These are phyloP conservation scores for Fusarium ramigenum DNA, from an alignment of 2,329 filamentous ascomycete genomes.

Conservation along the genomic window DNA sequence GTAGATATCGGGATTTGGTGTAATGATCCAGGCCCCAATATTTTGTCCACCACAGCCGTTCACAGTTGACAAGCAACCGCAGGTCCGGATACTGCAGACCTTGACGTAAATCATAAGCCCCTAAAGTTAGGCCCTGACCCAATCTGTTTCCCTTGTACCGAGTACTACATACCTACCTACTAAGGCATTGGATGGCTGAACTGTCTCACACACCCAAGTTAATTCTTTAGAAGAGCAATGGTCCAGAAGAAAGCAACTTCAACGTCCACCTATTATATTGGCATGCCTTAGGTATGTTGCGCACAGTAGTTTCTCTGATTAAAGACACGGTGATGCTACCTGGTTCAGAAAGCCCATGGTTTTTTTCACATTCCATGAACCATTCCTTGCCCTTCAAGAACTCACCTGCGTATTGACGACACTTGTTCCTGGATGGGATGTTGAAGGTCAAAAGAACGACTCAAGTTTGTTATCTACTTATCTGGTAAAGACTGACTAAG, in stretches of 20 bases:
- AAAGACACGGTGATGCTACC: not conserved
- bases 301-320: not conserved
- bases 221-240: not conserved
- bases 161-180: not conserved
- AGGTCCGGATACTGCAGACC: not conserved
- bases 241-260: not conserved
- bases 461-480: constrained; percentile 27
- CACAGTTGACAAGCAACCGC: not conserved
- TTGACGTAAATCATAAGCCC: not conserved
- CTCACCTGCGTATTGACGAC: not conserved
- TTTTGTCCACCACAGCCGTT: no score
- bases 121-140: not conserved
- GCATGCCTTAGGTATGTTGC: not conserved
- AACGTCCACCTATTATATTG: not conserved
- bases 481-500: constrained; percentile 43
- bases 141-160: not conserved
- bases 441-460: constrained; percentile 35
- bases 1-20: not conserved
- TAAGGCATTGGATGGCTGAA: not conserved
- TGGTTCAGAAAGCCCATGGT: not conserved
- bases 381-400: not conserved
- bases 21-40: not conserved
- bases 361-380: constrained; percentile 6
- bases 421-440: not conserved
- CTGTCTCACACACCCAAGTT: not conserved